These are phyloP conservation scores for Conticribra guillardii DNA, from an alignment of 108 stramenopile species.

Conservation along the genomic window DNA sequence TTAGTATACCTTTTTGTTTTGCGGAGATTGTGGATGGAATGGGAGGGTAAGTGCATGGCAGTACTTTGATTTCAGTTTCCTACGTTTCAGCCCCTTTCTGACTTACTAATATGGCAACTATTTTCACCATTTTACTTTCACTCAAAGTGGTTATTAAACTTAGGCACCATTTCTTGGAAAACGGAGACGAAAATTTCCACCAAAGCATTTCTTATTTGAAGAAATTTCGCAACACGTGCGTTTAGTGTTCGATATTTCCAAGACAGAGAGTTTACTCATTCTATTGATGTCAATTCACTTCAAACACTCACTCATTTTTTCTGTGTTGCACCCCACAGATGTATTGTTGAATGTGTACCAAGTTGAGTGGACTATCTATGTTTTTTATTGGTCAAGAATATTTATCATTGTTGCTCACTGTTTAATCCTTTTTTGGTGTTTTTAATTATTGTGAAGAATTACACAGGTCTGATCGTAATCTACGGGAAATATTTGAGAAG, in stretches of 20 bases:
- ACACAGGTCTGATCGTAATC: slow-evolving; percentile 47
- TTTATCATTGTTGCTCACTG: too few relatives aligned
- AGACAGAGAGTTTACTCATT: not conserved
- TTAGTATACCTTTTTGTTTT: slow-evolving; percentile 53
- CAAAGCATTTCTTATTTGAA: slow-evolving; percentile 43
- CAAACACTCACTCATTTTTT: not conserved
- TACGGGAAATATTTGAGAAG: slow-evolving; percentile 59
- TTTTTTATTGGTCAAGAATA: too few relatives aligned
- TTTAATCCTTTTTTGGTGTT: not conserved
- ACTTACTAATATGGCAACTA: too few relatives aligned
- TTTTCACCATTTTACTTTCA: too few relatives aligned
- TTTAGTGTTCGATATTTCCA: too few relatives aligned
- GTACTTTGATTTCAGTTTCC: too few relatives aligned
- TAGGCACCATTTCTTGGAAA: slow-evolving; percentile 58
- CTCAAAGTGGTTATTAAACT: slow-evolving; percentile 55
- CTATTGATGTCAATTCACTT: not conserved
- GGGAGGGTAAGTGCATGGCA: slow-evolving; percentile 41
- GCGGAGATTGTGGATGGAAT: slow-evolving; percentile 67
- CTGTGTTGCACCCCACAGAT: too few relatives aligned
- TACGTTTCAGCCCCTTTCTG: too few relatives aligned
- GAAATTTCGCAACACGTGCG: slow-evolving; percentile 60
- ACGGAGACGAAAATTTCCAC: slow-evolving; percentile 53
- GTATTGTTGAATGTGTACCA: slow-evolving; percentile 65
- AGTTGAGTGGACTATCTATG: slow-evolving; percentile 14
- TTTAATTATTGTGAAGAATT: slow-evolving; percentile 8